Percentiles rank a stretch among this genome's conserved stretches.
These are phyloP conservation scores for Trichothecium roseum DNA, from an alignment of 2,329 filamentous ascomycete species.

Conservation along the genomic window DNA sequence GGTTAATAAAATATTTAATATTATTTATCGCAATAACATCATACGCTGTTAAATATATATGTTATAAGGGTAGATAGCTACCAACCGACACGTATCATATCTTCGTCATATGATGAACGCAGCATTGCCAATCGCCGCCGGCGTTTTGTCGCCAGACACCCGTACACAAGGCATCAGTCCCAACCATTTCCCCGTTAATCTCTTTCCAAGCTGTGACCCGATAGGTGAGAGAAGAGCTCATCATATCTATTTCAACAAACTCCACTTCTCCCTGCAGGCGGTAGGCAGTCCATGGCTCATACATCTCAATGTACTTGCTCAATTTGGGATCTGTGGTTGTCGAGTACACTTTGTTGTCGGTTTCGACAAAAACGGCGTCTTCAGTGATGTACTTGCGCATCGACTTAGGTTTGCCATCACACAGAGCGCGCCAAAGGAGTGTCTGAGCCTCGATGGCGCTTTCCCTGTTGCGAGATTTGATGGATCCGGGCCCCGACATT, in stretches of 20 bases:
- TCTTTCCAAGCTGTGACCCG: conserved; percentile 21
- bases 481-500: conserved; percentile 13
- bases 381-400: conserved; percentile 22
- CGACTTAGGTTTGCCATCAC: conserved; percentile 17
- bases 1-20: too few relatives aligned
- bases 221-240: conserved; percentile 20
- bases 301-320: conserved; percentile 20
- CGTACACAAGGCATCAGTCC: conserved; percentile 22
- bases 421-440: conserved; percentile 23
- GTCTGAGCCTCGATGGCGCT: conserved; percentile 22
- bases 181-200: conserved; percentile 16
- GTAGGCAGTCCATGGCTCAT: conserved; percentile 24
- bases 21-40: too few relatives aligned
- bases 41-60: too few relatives aligned
- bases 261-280: conserved; percentile 23
- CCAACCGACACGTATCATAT: neutral
- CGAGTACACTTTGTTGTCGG: conserved; percentile 19
- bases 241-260: conserved; percentile 26
- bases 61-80: neutral
- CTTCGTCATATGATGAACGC: conserved; percentile 21
- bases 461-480: conserved; percentile 22
- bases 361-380: conserved; percentile 20
- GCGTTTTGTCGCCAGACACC: conserved; percentile 21
- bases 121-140: conserved; percentile 23
- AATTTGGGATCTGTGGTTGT: conserved; percentile 19